Base-by-base conservation (phyloP, 345 rosid species). In the Syzygium aqueum region DNA sequence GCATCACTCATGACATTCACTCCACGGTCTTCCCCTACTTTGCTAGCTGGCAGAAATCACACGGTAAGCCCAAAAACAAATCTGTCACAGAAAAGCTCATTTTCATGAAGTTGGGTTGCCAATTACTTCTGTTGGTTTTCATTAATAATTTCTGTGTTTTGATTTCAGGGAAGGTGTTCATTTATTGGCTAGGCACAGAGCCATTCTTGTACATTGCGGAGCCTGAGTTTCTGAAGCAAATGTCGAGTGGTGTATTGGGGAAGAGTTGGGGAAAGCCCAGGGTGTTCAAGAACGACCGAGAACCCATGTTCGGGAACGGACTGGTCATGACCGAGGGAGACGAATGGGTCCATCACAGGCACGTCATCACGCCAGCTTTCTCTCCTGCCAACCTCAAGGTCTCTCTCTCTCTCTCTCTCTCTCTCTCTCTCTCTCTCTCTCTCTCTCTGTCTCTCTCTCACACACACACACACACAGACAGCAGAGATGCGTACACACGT, bases 221-320 rank as follows among this genome's bases (percentile, higher is more conserved):
- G 25, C 98, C 99, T 2, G 98, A 94, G 87, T 97, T 97, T 88
- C 93, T 97, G n/a, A 95, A 92, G 87, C 91, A 85, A 61, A 92
- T 97, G 95, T 92, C 98, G 19, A 84, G 90, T 27, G 99, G 99
- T 19, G 95, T 97, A 22, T 63, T 93, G 95, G 99, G 99, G 23
- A 97, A 96, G 93, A 95, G 93, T 49, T 97, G 99, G 99, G 99
- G 99, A 85, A 97, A 97, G 86, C 99, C 99, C 53, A 84, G 84
- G 54, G 97, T 97, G 30, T 97, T 96, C 89, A 96, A 94, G 90
- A 90, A 91, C 53, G 99, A 97, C 89, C 93, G 99, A 87, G 91
- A 94, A 61, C 99, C 99, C 53, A 96, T 97, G 98, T 97, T 97
- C 86, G 99, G 99, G 27, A 91, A 93, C 13, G 99, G 99, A 50